phyloP scores from a whole-genome alignment of 345 rosid species.

The Punica granatum region DNA sequence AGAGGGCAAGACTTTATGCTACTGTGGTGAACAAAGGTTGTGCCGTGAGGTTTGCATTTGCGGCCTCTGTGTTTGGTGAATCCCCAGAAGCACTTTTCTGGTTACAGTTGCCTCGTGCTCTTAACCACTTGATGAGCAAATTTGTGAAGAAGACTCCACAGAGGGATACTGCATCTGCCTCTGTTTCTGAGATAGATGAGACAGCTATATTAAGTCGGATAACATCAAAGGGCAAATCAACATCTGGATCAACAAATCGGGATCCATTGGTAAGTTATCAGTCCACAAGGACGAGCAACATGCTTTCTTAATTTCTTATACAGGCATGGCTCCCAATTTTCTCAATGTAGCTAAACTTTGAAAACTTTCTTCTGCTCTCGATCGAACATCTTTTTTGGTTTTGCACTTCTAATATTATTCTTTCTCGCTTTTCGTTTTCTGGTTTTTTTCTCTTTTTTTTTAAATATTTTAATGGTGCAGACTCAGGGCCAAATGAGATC shows the following conservation, averaged over 20 bases:
- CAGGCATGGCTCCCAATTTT: not conserved
- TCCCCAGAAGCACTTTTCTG: constrained; percentile 86
- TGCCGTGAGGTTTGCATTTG: constrained; percentile 83
- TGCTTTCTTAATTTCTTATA: not conserved
- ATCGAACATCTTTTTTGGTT: not conserved
- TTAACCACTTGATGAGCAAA: constrained; percentile 66
- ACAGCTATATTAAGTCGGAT: constrained; percentile 44
- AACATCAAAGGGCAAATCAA: constrained; percentile 44
- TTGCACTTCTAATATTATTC: not conserved
- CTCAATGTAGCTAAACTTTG: constrained; percentile 1
- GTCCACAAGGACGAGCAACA: not conserved
- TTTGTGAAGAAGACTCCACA: constrained; percentile 43
- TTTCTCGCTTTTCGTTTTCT: constrained; percentile 5
- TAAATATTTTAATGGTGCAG: too few species aligned
- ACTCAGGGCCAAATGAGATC: constrained; percentile 55
- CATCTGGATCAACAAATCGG: constrained; percentile 29
- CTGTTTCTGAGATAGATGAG: constrained; percentile 33
- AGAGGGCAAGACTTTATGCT: constrained; percentile 77
- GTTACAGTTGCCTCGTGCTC: constrained; percentile 89
- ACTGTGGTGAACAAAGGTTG: constrained; percentile 70
- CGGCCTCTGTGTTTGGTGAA: constrained; percentile 96
- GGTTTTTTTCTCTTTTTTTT: too few species aligned
- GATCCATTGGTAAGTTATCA: constrained; percentile 47
- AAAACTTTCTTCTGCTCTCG: not conserved
- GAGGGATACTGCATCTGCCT: constrained; percentile 28